Evolutionary conservation across 352 stramenopile species (phyloP).

Genomic region (Phytophthora megakarya): DNA sequence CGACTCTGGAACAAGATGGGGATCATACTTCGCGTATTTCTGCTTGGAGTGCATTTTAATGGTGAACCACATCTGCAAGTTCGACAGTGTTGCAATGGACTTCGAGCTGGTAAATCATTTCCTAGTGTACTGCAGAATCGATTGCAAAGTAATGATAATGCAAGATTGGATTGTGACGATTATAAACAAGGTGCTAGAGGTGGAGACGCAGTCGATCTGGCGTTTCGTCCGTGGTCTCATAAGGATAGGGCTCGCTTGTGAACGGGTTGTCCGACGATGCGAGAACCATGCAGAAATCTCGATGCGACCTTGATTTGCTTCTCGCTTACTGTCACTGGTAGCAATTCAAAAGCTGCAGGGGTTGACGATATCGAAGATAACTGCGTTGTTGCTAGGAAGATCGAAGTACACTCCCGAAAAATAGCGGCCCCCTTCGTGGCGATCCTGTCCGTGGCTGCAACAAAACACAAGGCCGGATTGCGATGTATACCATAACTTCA

Average conservation of each 20-base stretch:
- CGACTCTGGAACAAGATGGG: conserved; percentile 27
- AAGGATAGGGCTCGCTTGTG: conserved; percentile 20
- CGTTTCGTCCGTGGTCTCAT: conserved; percentile 2
- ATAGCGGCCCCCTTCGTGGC: no score
- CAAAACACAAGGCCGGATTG: no score
- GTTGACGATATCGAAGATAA: no score
- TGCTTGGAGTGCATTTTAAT: conserved; percentile 20
- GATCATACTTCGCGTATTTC: conserved; percentile 28
- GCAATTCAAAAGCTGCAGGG: no score
- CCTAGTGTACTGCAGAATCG: background rate
- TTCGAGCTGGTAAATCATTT: background rate
- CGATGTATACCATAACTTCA: conserved; percentile 14
- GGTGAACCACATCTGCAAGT: no score
- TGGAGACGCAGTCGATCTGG: background rate
- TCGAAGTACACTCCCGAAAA: no score
- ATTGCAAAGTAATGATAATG: background rate
- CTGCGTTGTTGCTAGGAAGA: no score
- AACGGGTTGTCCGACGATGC: conserved; percentile 11
- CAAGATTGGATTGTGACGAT: background rate
- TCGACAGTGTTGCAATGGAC: no score
- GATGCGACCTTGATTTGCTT: conserved; percentile 17
- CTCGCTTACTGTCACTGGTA: no score
- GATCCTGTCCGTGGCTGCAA: no score
- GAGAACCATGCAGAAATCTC: conserved; percentile 32
- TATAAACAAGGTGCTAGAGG: background rate